Base-by-base conservation (phyloP, 495 filamentous ascomycete species). In the Polyplosphaeria fusca region DNA sequence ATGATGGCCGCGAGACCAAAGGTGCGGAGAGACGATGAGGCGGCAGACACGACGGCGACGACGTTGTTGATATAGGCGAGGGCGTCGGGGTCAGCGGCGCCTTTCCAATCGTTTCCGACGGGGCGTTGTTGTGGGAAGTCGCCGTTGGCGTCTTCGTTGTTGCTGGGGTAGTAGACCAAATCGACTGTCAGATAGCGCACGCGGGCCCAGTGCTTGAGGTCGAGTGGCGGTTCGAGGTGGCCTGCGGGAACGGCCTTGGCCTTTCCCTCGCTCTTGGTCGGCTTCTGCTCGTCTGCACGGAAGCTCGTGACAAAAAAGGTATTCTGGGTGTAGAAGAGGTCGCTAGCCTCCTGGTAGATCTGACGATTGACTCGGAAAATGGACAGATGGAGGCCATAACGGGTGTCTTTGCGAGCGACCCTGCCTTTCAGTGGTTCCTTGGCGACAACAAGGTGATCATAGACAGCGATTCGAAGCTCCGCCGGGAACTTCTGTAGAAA, bases 271-370 rank as follows among this genome's bases (percentile, higher is more conserved):
- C 16, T 39, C 5, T 26, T 26, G 30, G 14, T 48, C 14, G 2
- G 24, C 23, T 16, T 16, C 24, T n/a, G 40, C 40, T 24, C 22
- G 4, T 4, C 41, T 11, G 51, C 40, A 13, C 47, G 55, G 35
- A 46, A 25, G 40, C 38, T 58, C n/a, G 30, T 60, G 41, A 54
- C 19, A 14, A 20, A 35, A 26, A 60, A 60, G 14, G 40, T 48
- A 30, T 53, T 53, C 39, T 49, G 53, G 14, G 38, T 28, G 32
- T 38, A 51, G 52, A 56, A 61, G 2, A 61, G 18, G 5, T 27
- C 44, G 14, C 51, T 25, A 5, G 58, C 58, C 43, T 55, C 58
- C 2, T 32, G 27, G 38, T 55, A 47, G 51, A 61, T 56, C 22
- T 56, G 51, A 26, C 52, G 58, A 26, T 51, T 61, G 24, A 46